Conservation (phyloP, 345 rosid species). For the Hirschfeldia incana region DNA sequence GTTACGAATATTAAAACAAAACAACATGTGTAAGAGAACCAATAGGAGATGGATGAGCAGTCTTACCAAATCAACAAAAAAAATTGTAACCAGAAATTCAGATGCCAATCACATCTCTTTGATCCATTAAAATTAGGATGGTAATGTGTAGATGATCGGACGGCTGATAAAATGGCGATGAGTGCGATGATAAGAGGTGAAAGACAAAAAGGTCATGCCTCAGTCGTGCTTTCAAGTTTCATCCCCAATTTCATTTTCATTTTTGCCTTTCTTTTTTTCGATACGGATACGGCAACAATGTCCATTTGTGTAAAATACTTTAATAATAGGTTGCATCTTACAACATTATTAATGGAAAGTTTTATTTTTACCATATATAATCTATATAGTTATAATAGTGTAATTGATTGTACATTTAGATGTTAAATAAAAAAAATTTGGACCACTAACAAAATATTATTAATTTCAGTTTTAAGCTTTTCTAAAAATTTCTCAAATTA, state of each 20-base stretch:
- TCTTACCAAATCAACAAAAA: slow-evolving; percentile 28
- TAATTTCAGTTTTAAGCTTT: background rate
- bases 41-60: slow-evolving; percentile 17
- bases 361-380: no score
- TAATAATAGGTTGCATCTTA: background rate
- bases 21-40: slow-evolving; percentile 1
- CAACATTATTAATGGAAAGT: background rate
- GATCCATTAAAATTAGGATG: background rate
- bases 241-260: background rate
- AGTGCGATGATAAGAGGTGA: background rate
- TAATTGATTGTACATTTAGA: background rate
- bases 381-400: no score
- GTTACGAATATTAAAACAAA: slow-evolving; percentile 10
- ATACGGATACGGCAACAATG: slow-evolving; percentile 5
- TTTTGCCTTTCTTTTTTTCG: background rate
- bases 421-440: background rate
- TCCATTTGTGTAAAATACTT: background rate
- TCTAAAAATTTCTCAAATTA: background rate
- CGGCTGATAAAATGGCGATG: slow-evolving; percentile 29
- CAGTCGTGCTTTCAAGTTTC: slow-evolving; percentile 34
- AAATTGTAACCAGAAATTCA: slow-evolving; percentile 32
- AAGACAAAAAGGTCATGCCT: slow-evolving; percentile 35
- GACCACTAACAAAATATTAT: background rate
- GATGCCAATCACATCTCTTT: slow-evolving; percentile 36
- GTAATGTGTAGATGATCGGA: slow-evolving; percentile 28